Base-by-base conservation (phyloP, 331 rosid species). In the Quercus phellos region DNA sequence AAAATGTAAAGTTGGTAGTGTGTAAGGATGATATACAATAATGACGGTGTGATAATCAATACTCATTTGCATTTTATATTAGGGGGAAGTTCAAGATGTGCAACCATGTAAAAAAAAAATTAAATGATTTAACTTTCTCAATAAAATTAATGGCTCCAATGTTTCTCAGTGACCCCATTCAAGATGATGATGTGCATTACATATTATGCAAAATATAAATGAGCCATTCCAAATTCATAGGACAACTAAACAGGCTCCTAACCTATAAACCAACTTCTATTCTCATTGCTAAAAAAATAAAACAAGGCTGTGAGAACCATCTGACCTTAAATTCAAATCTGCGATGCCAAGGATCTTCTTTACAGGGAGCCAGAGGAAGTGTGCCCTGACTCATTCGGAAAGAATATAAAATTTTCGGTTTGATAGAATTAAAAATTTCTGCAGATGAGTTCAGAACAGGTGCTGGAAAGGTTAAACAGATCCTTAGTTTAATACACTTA, bases 321-420 rank as follows among this genome's bases (percentile, higher is more conserved):
- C 93, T 86, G 17, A 94, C 97, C 98, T 29, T 14, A 79, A 89
- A 94, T 68, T 96, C 89, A 56, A 94, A 94, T 89, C 88, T 92
- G 68, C 85, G 91, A 78, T 90, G 87, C 77, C 84, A 85, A 0
- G 42, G 78, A 68, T 66, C 85, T 16, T 83, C 38, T 77, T 84
- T 83, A 21, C 64, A 68, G 63, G 67, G 72, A 43, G 90, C 8
- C 38, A 6, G 91, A 80, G 82, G 60, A 70, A 94, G 91, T 22
- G 91, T 22, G 34, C 97, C 98, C 21, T 73, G 91, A 64, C 82
- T 92, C 70, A 83, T 78, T 59, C 71, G 66, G 79, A 94, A 81
- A 80, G 91, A 1, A 34, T 34, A 5, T 34, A 34, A 34, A 34
- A 34, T 34, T 34, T 34, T 1, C 38, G 1, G 8, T 6, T 5